phyloP scores from a whole-genome alignment of 2,329 filamentous ascomycete species.

The Sordariomycetes sp. region DNA sequence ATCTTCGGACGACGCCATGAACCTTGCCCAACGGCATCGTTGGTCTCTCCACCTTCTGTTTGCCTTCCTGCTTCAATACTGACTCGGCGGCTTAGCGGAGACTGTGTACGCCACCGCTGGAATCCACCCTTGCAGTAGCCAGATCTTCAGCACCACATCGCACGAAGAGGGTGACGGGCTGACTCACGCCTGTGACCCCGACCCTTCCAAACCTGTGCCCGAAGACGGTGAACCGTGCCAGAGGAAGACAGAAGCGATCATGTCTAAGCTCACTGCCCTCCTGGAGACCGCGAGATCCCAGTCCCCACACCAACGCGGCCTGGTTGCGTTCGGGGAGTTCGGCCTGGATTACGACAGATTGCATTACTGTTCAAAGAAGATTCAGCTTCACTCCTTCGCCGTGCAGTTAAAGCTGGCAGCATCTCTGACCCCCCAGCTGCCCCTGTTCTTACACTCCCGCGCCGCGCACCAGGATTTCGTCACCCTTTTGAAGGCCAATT shows the following conservation, averaged over 20 bases:
- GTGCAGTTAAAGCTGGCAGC: constrained; percentile 72
- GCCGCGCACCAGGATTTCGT: constrained; percentile 84
- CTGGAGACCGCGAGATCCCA: constrained; percentile 47
- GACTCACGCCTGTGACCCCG: constrained; percentile 41
- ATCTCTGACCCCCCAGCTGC: constrained; percentile 58
- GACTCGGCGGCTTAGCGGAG: constrained; percentile 41
- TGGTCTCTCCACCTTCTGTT: constrained; percentile 9
- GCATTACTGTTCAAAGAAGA: constrained; percentile 65
- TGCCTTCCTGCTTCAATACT: constrained; percentile 1
- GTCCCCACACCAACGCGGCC: constrained; percentile 49
- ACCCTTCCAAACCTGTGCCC: constrained; percentile 33
- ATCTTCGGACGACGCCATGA: constrained; percentile 65
- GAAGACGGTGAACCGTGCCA: constrained; percentile 32
- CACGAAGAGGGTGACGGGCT: constrained; percentile 33
- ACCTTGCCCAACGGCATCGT: constrained; percentile 67
- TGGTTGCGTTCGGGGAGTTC: constrained; percentile 86
- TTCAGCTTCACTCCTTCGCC: constrained; percentile 78
- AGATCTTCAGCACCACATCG: constrained; percentile 56
- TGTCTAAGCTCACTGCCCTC: constrained; percentile 52
- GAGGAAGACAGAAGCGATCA: constrained; percentile 33
- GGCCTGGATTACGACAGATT: constrained; percentile 94
- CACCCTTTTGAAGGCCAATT: constrained; percentile 48
- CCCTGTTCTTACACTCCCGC: constrained; percentile 85
- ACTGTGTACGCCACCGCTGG: constrained; percentile 84
- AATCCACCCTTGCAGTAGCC: constrained; percentile 83